Evolutionary conservation across 257 asterid genomes (phyloP).

Genomic region (Petunia secreta): DNA sequence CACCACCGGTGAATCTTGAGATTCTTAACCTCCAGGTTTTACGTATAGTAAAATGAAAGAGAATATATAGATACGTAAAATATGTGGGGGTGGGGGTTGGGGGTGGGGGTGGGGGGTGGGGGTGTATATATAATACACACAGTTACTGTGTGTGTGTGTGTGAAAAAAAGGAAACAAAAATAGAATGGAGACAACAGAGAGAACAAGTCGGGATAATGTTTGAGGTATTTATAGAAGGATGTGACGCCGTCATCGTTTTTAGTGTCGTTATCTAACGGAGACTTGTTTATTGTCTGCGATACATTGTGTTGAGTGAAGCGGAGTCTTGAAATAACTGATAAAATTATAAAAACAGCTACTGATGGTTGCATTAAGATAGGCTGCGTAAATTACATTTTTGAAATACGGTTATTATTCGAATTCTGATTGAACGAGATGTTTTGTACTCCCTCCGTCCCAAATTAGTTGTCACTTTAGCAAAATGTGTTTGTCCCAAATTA

Average conservation of each 20-base stretch:
- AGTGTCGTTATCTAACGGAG: conserved; percentile 54
- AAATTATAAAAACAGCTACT: too few species aligned
- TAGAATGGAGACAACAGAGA: conserved; percentile 53
- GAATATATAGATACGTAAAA: background rate
- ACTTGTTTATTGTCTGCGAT: background rate
- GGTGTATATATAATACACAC: background rate
- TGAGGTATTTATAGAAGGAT: conserved; percentile 56
- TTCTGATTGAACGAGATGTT: too few species aligned
- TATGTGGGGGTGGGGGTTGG: background rate
- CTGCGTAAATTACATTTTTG: too few species aligned
- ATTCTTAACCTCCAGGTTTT: conserved; percentile 34
- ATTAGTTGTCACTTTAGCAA: too few species aligned
- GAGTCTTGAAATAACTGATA: too few species aligned
- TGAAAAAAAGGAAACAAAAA: conserved; percentile 33
- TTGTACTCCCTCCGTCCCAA: too few species aligned
- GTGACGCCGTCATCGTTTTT: conserved; percentile 52
- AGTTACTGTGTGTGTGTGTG: conserved; percentile 26
- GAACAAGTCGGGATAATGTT: conserved; percentile 39
- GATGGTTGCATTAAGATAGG: too few species aligned
- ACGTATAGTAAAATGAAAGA: conserved; percentile 30
- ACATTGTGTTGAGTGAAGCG: too few species aligned
- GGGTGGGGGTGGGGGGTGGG: too few species aligned
- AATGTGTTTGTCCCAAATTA: too few species aligned
- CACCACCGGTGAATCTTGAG: conserved; percentile 25
- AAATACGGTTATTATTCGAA: too few species aligned